These are phyloP conservation scores for Rosa lucieae DNA, from an alignment of 306 rosid genomes.

Conservation along the genomic window DNA sequence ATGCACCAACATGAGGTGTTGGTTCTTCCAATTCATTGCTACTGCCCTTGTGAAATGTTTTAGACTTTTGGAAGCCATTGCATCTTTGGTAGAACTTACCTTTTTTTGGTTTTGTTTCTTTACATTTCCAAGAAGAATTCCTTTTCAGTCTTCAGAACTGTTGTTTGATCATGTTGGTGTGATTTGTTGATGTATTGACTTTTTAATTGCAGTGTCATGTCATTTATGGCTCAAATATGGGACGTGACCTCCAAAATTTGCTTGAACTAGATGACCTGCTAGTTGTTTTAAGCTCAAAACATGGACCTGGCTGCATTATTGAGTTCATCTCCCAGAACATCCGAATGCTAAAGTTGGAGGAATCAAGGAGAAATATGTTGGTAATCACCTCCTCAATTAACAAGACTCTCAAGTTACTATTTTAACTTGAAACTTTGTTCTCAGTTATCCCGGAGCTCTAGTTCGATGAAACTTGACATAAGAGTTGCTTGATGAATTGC, in stretches of 20 bases:
- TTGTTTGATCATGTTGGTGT: constrained; percentile 7
- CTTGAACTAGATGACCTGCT: constrained; percentile 70
- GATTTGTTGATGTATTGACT: constrained; percentile 22
- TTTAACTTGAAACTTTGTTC: background rate
- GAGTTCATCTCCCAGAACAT: constrained; percentile 80
- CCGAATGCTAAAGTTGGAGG: constrained; percentile 66
- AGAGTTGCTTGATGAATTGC: background rate
- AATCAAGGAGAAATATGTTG: constrained; percentile 59
- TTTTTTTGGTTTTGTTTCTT: background rate
- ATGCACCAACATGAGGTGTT: background rate
- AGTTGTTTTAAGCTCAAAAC: constrained; percentile 56
- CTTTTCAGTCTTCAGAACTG: background rate
- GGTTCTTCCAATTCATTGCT: background rate
- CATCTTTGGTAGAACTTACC: background rate
- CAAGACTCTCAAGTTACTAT: background rate
- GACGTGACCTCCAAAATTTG: constrained; percentile 60
- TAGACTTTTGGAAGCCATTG: background rate
- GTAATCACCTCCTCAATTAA: constrained; percentile 38
- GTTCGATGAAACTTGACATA: background rate
- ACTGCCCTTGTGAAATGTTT: background rate
- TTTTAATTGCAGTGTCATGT: constrained; percentile 75
- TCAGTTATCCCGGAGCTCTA: background rate
- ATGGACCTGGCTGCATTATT: constrained; percentile 74
- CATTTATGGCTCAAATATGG: constrained; percentile 57
- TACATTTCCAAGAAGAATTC: background rate